Conservation (phyloP, 495 filamentous ascomycete genomes). For the Tuber brumale region DNA sequence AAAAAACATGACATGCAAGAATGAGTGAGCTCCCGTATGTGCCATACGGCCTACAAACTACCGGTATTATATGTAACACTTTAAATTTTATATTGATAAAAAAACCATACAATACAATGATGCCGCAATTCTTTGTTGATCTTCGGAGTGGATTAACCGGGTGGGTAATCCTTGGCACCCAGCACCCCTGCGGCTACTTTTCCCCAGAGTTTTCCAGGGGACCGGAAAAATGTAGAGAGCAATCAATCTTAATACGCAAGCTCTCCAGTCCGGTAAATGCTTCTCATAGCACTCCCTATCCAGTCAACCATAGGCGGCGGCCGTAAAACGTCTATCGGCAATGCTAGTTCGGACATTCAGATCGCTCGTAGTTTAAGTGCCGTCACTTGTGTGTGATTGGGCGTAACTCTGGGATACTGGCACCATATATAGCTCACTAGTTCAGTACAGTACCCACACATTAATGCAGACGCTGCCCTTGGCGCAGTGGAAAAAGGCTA, state of each 20-base stretch:
- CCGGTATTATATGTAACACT: too few species aligned
- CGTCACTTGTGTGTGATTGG: neutral
- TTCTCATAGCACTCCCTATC: neutral
- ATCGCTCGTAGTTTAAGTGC: neutral
- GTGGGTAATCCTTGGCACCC: too few species aligned
- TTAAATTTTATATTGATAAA: too few species aligned
- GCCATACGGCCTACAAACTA: too few species aligned
- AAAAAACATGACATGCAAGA: neutral
- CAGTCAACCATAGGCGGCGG: neutral
- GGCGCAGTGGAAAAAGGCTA: neutral
- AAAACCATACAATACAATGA: too few species aligned
- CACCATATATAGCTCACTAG: neutral
- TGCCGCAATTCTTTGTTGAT: too few species aligned
- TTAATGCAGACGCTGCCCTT: neutral
- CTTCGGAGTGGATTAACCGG: too few species aligned
- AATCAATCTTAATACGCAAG: neutral
- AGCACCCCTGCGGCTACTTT: too few species aligned
- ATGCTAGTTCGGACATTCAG: neutral
- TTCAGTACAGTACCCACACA: neutral
- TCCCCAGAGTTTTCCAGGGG: too few species aligned
- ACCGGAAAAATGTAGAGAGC: too few species aligned
- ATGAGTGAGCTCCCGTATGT: too few species aligned
- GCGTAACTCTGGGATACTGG: too few species aligned
- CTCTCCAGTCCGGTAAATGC: neutral
- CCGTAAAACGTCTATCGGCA: neutral